phyloP scores from a whole-genome alignment of 2,329 filamentous ascomycete species.

The Lasiodiplodia sp. region DNA sequence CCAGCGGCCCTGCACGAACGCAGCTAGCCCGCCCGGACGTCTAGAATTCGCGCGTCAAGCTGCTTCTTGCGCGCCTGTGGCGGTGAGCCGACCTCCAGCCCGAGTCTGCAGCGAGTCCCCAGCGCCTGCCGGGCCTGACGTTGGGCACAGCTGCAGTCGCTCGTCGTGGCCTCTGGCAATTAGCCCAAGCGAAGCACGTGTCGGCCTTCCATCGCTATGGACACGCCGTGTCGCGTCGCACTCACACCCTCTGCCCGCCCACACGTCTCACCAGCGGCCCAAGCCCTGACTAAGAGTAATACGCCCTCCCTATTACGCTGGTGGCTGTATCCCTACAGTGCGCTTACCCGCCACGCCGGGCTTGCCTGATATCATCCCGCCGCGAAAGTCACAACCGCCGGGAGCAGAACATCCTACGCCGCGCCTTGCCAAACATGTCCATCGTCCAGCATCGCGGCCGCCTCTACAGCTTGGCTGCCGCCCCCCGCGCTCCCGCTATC shows the following conservation, averaged over 20 bases:
- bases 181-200: conserved; percentile 2
- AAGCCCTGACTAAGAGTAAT: conserved; percentile 24
- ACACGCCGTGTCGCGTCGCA: background rate
- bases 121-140: conserved; percentile 3
- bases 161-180: conserved; percentile 25
- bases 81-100: conserved; percentile 16
- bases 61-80: conserved; percentile 20
- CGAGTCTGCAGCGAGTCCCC: conserved; percentile 1
- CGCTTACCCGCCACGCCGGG: conserved; percentile 13
- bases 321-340: conserved; percentile 21
- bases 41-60: conserved; percentile 21
- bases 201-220: background rate
- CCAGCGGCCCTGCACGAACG: conserved; percentile 26
- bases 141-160: conserved; percentile 28
- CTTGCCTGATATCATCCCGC: conserved; percentile 14
- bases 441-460: background rate
- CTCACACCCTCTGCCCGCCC: background rate
- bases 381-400: conserved; percentile 15
- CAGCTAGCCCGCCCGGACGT: conserved; percentile 21
- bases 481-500: conserved; percentile 32
- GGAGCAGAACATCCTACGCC: conserved; percentile 6
- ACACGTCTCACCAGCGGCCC: conserved; percentile 7
- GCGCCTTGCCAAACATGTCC: background rate
- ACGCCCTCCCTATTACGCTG: conserved; percentile 6
- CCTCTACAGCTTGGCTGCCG: conserved; percentile 22